Conservation (phyloP, 768 basidiomycete genomes). For the Phallus indusiatus region DNA sequence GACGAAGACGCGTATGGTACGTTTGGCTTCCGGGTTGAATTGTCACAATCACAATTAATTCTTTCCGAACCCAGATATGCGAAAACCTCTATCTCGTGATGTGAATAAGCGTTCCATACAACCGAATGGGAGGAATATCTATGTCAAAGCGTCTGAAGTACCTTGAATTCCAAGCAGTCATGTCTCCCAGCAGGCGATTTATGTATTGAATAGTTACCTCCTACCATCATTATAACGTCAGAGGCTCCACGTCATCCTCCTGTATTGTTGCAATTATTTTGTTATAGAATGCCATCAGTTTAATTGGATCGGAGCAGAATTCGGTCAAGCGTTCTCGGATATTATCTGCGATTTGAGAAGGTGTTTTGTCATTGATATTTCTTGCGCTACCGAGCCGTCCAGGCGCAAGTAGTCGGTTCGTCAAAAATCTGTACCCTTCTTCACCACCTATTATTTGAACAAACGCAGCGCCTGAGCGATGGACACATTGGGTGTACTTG, state of each 20-base stretch:
- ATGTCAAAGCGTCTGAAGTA: slow-evolving; percentile 28
- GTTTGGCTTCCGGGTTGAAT: slow-evolving; percentile 21
- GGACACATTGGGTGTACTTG: slow-evolving; percentile 85
- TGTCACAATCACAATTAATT: not conserved
- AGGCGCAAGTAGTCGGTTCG: slow-evolving; percentile 74
- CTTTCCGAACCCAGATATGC: slow-evolving; percentile 32
- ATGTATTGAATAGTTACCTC: not conserved
- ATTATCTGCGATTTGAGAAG: slow-evolving; percentile 49
- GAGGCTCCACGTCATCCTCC: slow-evolving; percentile 8
- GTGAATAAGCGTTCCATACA: slow-evolving; percentile 23
- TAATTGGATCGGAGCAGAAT: slow-evolving; percentile 53
- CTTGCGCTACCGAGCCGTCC: slow-evolving; percentile 44
- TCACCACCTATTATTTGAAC: slow-evolving; percentile 76
- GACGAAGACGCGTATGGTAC: slow-evolving; percentile 89
- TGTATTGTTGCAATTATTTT: slow-evolving; percentile 42
- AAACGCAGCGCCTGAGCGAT: slow-evolving; percentile 82
- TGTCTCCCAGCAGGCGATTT: not conserved
- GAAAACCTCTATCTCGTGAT: slow-evolving; percentile 32
- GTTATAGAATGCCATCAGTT: slow-evolving; percentile 60
- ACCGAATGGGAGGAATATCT: slow-evolving; percentile 26
- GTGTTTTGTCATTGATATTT: slow-evolving; percentile 48
- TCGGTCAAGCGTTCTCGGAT: slow-evolving; percentile 49
- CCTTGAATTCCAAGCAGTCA: slow-evolving; percentile 17
- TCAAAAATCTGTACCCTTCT: slow-evolving; percentile 81
- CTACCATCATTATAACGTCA: not conserved